A percentile compares a stretch with the other conserved stretches of the same genome.
Conservation (phyloP, 768 basidiomycete genomes). For the Tylopilus intermedius region DNA sequence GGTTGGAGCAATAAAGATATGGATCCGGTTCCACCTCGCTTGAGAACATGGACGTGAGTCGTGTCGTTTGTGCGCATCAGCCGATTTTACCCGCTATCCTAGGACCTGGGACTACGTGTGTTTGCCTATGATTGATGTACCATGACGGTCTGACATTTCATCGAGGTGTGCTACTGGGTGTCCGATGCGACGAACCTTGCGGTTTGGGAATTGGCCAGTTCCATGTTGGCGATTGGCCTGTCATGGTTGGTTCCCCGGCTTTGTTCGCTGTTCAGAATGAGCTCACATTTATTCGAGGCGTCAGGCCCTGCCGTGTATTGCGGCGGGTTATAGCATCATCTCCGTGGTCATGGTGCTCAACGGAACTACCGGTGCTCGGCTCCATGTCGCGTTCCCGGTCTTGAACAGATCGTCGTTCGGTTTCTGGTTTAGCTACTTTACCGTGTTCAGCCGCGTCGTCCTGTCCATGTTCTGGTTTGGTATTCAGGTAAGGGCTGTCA, state of each 20-base stretch:
- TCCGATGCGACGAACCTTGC: conserved; percentile 37
- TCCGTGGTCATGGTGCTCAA: conserved; percentile 71
- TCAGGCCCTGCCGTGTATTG: conserved; percentile 65
- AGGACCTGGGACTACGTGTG: conserved; percentile 60
- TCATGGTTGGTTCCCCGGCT: conserved; percentile 45
- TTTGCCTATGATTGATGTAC: conserved; percentile 35
- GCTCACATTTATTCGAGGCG: conserved; percentile 36
- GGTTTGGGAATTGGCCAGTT: conserved; percentile 50
- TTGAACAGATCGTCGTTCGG: conserved; percentile 84
- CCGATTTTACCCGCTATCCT: background rate
- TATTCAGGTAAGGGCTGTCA: conserved; percentile 46
- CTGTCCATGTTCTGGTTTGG: conserved; percentile 83
- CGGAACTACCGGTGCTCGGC: conserved; percentile 70
- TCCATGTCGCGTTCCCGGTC: conserved; percentile 72
- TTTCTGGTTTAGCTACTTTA: conserved; percentile 86
- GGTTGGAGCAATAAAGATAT: conserved; percentile 73
- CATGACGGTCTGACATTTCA: conserved; percentile 13
- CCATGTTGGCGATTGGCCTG: conserved; percentile 70
- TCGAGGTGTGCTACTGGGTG: conserved; percentile 28
- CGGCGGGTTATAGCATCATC: conserved; percentile 68
- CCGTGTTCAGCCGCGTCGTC: conserved; percentile 69
- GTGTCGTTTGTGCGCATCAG: background rate
- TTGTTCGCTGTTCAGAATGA: background rate
- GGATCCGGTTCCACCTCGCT: conserved; percentile 61
- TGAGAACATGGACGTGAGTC: conserved; percentile 54